These are phyloP conservation scores for Chaetomium globosum DNA, from an alignment of 2,329 filamentous ascomycete genomes.

Conservation along the genomic window DNA sequence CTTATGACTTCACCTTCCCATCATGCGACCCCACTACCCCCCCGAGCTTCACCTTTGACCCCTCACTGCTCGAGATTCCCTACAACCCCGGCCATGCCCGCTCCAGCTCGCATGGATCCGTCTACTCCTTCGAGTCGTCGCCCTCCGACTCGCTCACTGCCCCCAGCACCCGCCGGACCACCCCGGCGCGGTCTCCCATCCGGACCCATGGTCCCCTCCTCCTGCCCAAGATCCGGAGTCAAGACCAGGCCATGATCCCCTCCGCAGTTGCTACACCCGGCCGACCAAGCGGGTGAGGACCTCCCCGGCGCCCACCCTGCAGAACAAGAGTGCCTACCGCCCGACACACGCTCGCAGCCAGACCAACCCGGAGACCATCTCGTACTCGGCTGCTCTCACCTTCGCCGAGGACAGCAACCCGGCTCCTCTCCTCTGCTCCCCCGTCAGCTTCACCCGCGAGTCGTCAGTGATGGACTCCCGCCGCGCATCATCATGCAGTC, in stretches of 20 bases:
- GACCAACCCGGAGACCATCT: conserved; percentile 63
- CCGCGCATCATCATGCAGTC: conserved; percentile 66
- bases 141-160: conserved; percentile 62
- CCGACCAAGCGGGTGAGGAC: conserved; percentile 61
- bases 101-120: conserved; percentile 65
- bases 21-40: conserved; percentile 56
- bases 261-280: conserved; percentile 56
- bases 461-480: conserved; percentile 52
- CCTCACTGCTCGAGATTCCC: conserved; percentile 59
- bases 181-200: conserved; percentile 70
- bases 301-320: conserved; percentile 48
- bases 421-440: conserved; percentile 64
- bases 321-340: conserved; percentile 43
- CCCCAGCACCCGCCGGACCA: conserved; percentile 65
- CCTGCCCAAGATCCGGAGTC: conserved; percentile 81
- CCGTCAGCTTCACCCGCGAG: conserved; percentile 58
- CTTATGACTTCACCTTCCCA: conserved; percentile 64
- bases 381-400: conserved; percentile 45
- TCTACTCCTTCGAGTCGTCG: conserved; percentile 69
- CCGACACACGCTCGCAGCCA: conserved; percentile 60
- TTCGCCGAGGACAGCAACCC: conserved; percentile 47
- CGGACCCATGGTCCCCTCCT: conserved; percentile 77
- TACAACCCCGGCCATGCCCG: conserved; percentile 60
- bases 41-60: conserved; percentile 59
- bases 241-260: conserved; percentile 75